phyloP scores from a whole-genome alignment of 148 eudicot genomes.

The Pharnaceum exiguum region DNA sequence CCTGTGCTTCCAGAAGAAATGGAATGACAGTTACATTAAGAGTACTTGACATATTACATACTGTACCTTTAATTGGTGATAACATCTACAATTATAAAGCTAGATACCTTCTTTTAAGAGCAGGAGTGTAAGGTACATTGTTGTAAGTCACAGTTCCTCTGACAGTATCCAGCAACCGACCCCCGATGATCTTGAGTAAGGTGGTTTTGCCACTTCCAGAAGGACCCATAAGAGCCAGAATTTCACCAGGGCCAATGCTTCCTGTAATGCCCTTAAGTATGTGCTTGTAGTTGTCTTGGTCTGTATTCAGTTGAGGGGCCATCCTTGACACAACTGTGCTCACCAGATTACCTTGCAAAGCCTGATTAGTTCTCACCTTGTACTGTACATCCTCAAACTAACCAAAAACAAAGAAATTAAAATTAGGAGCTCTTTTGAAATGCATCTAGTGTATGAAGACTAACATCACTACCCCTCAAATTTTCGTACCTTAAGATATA shows the following conservation, averaged over 20 bases:
- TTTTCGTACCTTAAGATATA: conserved; percentile 50
- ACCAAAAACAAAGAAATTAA: conserved; percentile 1
- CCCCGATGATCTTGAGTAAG: conserved; percentile 71
- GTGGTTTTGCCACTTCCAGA: conserved; percentile 99
- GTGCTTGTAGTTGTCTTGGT: conserved; percentile 60
- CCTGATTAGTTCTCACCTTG: conserved; percentile 45
- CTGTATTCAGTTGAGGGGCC: conserved; percentile 46
- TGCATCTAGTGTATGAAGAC: not conserved
- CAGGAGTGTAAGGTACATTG: conserved; percentile 65
- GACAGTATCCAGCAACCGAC: conserved; percentile 68
- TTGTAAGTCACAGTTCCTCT: conserved; percentile 77
- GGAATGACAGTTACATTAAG: not conserved
- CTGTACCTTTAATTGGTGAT: no score
- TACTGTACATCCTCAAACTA: conserved; percentile 88
- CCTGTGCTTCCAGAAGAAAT: conserved; percentile 30
- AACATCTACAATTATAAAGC: no score
- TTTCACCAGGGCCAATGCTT: conserved; percentile 86
- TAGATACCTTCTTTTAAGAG: conserved; percentile 87
- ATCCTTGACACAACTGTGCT: conserved; percentile 61
- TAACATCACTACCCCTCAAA: not conserved
- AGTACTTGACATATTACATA: no score
- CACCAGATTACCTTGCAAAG: conserved; percentile 40
- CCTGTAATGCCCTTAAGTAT: conserved; percentile 89
- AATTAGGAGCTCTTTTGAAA: not conserved
- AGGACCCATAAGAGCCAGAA: conserved; percentile 95